These are phyloP conservation scores for Aspergillus pseudotamarii DNA, from an alignment of 2,329 filamentous ascomycete species.

Conservation along the genomic window DNA sequence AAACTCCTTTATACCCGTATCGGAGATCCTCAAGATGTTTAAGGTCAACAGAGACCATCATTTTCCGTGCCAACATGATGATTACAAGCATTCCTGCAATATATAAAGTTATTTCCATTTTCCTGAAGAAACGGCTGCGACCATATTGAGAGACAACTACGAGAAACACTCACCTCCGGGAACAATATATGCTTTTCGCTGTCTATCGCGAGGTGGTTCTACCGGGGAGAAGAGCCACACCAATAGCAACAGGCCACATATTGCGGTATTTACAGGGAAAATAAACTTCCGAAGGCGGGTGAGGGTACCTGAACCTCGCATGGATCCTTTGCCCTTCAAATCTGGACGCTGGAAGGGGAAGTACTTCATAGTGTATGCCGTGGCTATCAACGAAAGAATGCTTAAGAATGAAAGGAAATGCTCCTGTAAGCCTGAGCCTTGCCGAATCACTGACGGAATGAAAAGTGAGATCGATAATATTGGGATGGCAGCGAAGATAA, in stretches of 20 bases:
- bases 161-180: constrained; percentile 39
- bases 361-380: constrained; percentile 42
- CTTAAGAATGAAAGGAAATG: constrained; percentile 35
- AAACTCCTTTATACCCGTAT: constrained; percentile 48
- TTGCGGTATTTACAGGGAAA: constrained; percentile 29
- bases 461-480: constrained; percentile 35
- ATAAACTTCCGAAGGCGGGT: constrained; percentile 27
- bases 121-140: background rate
- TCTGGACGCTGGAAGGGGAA: constrained; percentile 30
- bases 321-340: constrained; percentile 33
- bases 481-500: constrained; percentile 43
- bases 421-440: constrained; percentile 19
- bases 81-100: constrained; percentile 36
- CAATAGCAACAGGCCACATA: constrained; percentile 35
- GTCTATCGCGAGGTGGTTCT: constrained; percentile 20
- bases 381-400: constrained; percentile 39
- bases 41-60: constrained; percentile 45
- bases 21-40: constrained; percentile 40
- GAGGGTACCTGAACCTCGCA: constrained; percentile 23
- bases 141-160: constrained; percentile 15
- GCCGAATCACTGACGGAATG: constrained; percentile 34
- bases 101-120: constrained; percentile 22
- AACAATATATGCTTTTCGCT: constrained; percentile 37
- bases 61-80: constrained; percentile 34
- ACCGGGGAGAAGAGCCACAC: constrained; percentile 26